Evolutionary conservation across 208 protist species (phyloP), one percentile per base, ranked within the genome.

Genomic region (Kentomonas sorsogonicus): DNA sequence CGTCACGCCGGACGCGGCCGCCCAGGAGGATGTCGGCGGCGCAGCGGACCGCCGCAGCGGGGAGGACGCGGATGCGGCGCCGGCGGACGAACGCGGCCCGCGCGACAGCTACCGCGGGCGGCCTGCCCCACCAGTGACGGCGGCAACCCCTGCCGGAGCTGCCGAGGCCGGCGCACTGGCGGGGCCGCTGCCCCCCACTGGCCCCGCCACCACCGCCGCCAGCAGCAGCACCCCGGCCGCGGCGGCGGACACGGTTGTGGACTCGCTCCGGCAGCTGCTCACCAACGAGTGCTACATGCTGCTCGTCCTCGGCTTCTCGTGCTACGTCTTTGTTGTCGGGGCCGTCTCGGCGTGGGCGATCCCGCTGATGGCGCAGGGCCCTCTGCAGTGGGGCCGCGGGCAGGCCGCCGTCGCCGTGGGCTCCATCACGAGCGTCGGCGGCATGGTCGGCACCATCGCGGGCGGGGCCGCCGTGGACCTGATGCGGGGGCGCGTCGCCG

Each of bases 311-410:
- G 91, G 88, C 29, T 89, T 89, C 51, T 67, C 81, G n/a, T 72
- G 72, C 29, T 92, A 91, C 71, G 92, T 76, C 54, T 94, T 94
- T 53, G 83, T 91, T n/a, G 60, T 85, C 10, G 88, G 87, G 1
- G 85, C 76, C 22, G 57, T 95, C 38, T 77, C 83, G 0, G 78
- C 83, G 15, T 96, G 88, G 87, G 79, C 71, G 23, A 89, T 93
- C 26, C 74, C 77, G 20, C 63, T 93, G 26, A 66, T 95, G 30
- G 65, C 75, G n/a, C 69, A 89, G 39, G 79, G 84, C 0, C 86
- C 81, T 1, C 53, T 95, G 52, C 57, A 60, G 15, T 47, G 91
- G 13, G 51, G 41, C 6, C 73, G 66, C 7, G 15, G 69, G 0
- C 44, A 53, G 4, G 80, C 86, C 1, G 68, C 81, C 18, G 22